Base-by-base conservation (phyloP, 257 asterid genomes). In the Rhazya stricta region DNA sequence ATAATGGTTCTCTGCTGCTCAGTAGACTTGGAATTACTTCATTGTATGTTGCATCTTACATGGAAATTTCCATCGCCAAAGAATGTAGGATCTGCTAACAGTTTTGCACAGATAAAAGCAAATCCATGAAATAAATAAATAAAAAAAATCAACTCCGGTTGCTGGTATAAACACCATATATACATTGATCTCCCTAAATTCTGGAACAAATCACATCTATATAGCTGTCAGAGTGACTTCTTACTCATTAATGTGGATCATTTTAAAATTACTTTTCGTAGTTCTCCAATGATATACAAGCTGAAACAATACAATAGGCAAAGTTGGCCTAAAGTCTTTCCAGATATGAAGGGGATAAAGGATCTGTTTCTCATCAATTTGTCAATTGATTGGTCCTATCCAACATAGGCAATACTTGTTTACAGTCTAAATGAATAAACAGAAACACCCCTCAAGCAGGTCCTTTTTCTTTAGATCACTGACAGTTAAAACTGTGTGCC, bases 11-110 rank as follows among this genome's bases (percentile, higher is more conserved):
- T 36, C 41, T 43, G 21, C 29, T 36, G 39, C 25, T 8, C 10
- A 18, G 34, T 32, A 70, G 45, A 58, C 71, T 37, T 42, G 54
- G 13, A 69, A 54, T 42, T 60, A 43, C 75, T 70, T 43, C 9
- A 6, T 36, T 70, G 30, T 29, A 54, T 42, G 74, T 29, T 41
- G 36, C 16, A 8, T 16, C 72, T 37, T 66, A 37, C 34, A 29
- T 4, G 36, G 9, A 66, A 63, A 8, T 57, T 58, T 60, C 30
- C 16, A 39, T 32, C 53, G 46, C 37, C 7, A 16, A 1, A n/a
- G 23, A 6, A 68, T 29, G 65, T 23, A 50, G 48, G 51, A 16
- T 71, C 65, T 32, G 8, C 36, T 11, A 10, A 70, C 7, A 36
- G 36, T 30, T 34, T 9, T 11, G 42, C 13, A 32, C 18, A 70